Evolutionary conservation across 2,329 filamentous ascomycete species (phyloP).

Genomic region (Colletotrichum sp.): DNA sequence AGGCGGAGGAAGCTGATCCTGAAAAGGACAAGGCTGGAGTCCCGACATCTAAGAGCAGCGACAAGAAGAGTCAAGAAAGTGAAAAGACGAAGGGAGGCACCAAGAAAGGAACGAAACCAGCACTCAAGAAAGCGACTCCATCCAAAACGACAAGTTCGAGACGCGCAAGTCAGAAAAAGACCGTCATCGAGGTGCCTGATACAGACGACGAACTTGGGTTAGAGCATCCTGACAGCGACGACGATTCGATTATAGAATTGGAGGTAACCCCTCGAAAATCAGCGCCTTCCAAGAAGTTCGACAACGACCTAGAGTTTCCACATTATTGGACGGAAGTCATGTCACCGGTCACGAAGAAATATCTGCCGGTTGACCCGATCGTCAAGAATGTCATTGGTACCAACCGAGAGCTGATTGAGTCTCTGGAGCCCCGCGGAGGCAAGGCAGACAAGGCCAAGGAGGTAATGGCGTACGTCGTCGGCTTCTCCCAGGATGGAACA

Average conservation of each 20-base stretch:
- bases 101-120: constrained; percentile 16
- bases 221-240: constrained; percentile 59
- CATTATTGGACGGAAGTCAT: constrained; percentile 94
- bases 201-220: constrained; percentile 15
- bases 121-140: neutral
- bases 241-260: constrained; percentile 65
- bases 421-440: constrained; percentile 81
- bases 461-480: constrained; percentile 87
- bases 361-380: constrained; percentile 79
- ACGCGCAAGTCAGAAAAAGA: neutral
- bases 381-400: constrained; percentile 73
- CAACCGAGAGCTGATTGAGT: constrained; percentile 73
- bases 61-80: constrained; percentile 19
- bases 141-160: neutral
- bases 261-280: constrained; percentile 46
- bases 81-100: neutral
- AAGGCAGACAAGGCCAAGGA: constrained; percentile 88
- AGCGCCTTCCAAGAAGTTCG: constrained; percentile 58
- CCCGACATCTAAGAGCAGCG: neutral
- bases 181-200: neutral
- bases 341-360: constrained; percentile 80
- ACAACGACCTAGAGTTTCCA: constrained; percentile 80
- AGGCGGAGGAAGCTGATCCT: constrained; percentile 75
- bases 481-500: constrained; percentile 81
- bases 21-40: constrained; percentile 40